Evolutionary conservation across 1,284 basidiomycete species (phyloP).

Genomic region (Pseudozyma thailandica): DNA sequence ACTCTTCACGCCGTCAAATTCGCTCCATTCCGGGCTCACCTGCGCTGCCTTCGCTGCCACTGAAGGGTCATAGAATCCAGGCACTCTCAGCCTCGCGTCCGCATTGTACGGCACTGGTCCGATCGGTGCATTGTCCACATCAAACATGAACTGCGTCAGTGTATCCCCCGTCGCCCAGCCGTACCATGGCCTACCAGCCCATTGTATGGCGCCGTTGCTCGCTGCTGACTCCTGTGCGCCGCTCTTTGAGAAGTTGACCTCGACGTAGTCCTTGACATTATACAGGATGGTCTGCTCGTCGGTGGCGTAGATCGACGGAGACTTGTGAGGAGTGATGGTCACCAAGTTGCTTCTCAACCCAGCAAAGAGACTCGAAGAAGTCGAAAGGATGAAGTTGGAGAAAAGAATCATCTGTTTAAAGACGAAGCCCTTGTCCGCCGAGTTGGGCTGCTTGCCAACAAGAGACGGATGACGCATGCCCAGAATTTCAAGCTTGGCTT

Average conservation of each 20-base stretch:
- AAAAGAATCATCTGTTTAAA: slow-evolving; percentile 49
- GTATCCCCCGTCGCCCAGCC: slow-evolving; percentile 39
- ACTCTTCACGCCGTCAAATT: slow-evolving; percentile 27
- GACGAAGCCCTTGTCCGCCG: slow-evolving; percentile 37
- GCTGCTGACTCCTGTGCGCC: slow-evolving; percentile 17
- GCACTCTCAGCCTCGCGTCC: slow-evolving; percentile 17
- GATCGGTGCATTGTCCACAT: slow-evolving; percentile 19
- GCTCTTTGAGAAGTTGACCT: slow-evolving; percentile 27
- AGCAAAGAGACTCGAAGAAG: slow-evolving; percentile 39
- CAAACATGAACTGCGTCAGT: slow-evolving; percentile 42
- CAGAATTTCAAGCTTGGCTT: slow-evolving; percentile 49
- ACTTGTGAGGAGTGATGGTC: slow-evolving; percentile 31
- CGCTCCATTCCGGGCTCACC: slow-evolving; percentile 36
- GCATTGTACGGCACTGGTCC: slow-evolving; percentile 36
- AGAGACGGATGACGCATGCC: slow-evolving; percentile 42
- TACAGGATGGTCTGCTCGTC: slow-evolving; percentile 33
- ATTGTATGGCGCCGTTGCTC: slow-evolving; percentile 25
- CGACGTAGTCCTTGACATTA: slow-evolving; percentile 45
- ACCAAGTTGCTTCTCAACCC: slow-evolving; percentile 33
- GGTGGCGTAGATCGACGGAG: slow-evolving; percentile 27
- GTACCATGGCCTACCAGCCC: slow-evolving; percentile 45
- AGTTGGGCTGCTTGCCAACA: slow-evolving; percentile 17
- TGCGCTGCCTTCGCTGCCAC: slow-evolving; percentile 7
- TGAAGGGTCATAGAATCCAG: slow-evolving; percentile 37
- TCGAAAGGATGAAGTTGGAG: slow-evolving; percentile 25